Conservation (phyloP, 495 filamentous ascomycete species). For the Parmelia sp. region DNA sequence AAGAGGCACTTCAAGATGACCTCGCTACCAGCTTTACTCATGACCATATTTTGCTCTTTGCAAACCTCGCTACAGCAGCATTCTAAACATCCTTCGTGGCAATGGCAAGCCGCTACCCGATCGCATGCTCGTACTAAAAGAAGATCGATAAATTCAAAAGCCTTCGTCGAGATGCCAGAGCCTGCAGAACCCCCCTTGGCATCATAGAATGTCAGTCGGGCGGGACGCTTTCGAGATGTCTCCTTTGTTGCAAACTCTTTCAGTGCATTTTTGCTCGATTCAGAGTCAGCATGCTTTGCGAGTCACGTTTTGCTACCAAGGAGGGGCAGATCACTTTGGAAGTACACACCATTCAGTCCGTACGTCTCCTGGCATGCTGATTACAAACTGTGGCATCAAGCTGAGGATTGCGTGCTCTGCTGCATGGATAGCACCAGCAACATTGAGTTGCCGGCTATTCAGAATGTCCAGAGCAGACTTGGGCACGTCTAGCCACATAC, state of each 20-base stretch:
- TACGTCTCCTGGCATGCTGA: conserved; percentile 80
- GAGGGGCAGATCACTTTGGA: background rate
- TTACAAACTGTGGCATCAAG: conserved; percentile 82
- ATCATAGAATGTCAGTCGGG: conserved; percentile 89
- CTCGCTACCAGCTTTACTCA: conserved; percentile 82
- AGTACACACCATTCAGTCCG: conserved; percentile 67
- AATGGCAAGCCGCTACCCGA: conserved; percentile 67
- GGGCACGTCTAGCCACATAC: conserved; percentile 92
- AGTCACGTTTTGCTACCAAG: no score
- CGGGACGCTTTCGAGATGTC: conserved; percentile 73
- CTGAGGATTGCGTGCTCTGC: conserved; percentile 86
- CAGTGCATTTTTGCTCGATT: conserved; percentile 51
- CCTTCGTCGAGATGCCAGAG: conserved; percentile 80
- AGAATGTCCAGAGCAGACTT: conserved; percentile 72
- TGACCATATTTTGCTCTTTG: conserved; percentile 81
- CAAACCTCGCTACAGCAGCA: conserved; percentile 83
- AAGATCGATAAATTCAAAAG: conserved; percentile 83
- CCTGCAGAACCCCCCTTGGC: conserved; percentile 80
- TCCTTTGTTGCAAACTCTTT: conserved; percentile 77
- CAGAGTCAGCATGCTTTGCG: background rate
- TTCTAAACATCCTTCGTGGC: conserved; percentile 73
- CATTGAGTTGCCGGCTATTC: conserved; percentile 60
- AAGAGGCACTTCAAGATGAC: conserved; percentile 74
- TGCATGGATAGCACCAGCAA: conserved; percentile 87
- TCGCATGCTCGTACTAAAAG: conserved; percentile 72